These are phyloP conservation scores for Neurospora sp. DNA, from an alignment of 495 filamentous ascomycete species.

Conservation along the genomic window DNA sequence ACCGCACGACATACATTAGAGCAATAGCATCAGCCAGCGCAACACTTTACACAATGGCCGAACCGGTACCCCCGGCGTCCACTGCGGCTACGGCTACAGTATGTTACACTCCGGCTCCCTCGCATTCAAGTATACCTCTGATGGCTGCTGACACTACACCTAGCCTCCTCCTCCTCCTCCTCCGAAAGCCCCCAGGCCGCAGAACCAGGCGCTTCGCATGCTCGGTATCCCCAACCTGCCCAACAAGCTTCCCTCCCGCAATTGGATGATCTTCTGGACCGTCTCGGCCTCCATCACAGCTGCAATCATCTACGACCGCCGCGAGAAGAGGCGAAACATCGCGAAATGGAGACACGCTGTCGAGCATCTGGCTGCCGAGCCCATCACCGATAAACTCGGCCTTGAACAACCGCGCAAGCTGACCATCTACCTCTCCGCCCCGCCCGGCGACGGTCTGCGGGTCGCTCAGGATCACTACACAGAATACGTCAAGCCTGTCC, in stretches of 20 bases:
- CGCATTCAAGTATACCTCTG: not conserved
- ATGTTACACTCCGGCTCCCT: not conserved
- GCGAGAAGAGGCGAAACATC: constrained; percentile 72
- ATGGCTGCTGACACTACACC: constrained; percentile 11
- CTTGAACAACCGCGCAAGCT: constrained; percentile 68
- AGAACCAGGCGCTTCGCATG: constrained; percentile 64
- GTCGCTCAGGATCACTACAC: constrained; percentile 85
- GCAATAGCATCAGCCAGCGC: not conserved
- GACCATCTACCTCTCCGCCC: constrained; percentile 75
- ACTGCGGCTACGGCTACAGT: constrained; percentile 6
- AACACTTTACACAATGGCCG: not conserved
- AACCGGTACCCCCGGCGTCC: not conserved
- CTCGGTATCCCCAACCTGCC: constrained; percentile 75
- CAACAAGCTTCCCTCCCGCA: constrained; percentile 83
- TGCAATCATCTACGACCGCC: constrained; percentile 78
- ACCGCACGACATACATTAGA: not conserved
- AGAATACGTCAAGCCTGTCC: constrained; percentile 87
- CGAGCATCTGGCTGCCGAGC: constrained; percentile 72
- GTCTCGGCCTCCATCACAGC: constrained; percentile 67
- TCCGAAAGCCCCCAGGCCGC: constrained; percentile 40
- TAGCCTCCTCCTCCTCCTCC: constrained; percentile 23
- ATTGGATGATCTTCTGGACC: constrained; percentile 92
- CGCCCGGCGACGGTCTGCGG: constrained; percentile 75
- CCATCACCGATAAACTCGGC: constrained; percentile 45
- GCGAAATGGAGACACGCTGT: constrained; percentile 82